Evolutionary conservation across 2,329 filamentous ascomycete genomes (phyloP).

Genomic region (Fusarium graminum): DNA sequence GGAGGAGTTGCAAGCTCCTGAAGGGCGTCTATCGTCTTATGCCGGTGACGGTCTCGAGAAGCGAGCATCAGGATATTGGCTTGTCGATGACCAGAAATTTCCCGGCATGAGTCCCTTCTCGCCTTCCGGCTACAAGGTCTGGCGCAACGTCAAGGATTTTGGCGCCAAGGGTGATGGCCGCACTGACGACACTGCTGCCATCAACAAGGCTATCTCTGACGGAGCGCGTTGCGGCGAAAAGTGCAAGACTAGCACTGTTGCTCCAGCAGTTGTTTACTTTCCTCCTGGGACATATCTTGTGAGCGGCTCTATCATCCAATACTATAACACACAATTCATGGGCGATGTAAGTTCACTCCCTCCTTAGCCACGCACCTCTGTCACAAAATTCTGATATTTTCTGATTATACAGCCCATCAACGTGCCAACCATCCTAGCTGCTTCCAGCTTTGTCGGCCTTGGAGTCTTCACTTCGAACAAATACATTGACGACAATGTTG

Average conservation of each 20-base stretch:
- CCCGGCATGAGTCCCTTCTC: conserved; percentile 26
- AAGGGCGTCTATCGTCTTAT: conserved; percentile 13
- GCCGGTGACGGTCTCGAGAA: conserved; percentile 14
- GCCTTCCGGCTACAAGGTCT: conserved; percentile 34
- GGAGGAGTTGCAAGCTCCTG: conserved; percentile 15
- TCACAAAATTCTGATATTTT: background rate
- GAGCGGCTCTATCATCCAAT: conserved; percentile 68
- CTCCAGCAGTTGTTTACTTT: conserved; percentile 48
- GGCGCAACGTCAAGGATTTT: conserved; percentile 58
- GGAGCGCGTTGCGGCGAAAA: conserved; percentile 53
- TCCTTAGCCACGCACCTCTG: conserved; percentile 35
- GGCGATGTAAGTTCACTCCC: conserved; percentile 37
- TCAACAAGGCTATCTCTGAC: conserved; percentile 59
- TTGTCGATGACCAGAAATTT: conserved; percentile 13
- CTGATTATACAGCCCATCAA: conserved; percentile 2
- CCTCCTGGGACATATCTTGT: conserved; percentile 68
- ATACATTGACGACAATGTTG: conserved; percentile 54
- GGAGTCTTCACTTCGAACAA: conserved; percentile 55
- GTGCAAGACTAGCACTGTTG: conserved; percentile 52
- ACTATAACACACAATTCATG: conserved; percentile 73
- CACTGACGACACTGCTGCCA: conserved; percentile 68
- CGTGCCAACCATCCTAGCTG: conserved; percentile 9
- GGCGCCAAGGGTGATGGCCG: conserved; percentile 50
- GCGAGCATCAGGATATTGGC: conserved; percentile 23
- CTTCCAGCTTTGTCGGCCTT: conserved; percentile 63